phyloP scores from a whole-genome alignment of 768 basidiomycete species.

The Trametes gibbosa region DNA sequence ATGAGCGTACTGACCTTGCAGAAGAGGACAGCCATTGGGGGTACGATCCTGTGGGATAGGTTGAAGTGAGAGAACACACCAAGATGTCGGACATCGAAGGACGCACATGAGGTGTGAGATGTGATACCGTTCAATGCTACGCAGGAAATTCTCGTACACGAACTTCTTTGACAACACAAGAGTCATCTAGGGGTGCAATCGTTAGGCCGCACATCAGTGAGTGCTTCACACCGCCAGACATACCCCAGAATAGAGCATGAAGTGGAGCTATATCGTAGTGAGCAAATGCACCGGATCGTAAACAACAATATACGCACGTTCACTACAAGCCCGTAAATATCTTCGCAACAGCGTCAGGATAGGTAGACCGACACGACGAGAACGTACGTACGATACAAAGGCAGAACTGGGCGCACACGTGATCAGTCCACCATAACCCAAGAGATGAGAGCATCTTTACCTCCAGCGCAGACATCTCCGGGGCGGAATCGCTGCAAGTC shows the following conservation, averaged over 20 bases:
- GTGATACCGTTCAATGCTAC: slow-evolving; percentile 32
- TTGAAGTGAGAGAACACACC: no score
- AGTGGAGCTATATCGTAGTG: slow-evolving; percentile 25
- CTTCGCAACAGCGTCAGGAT: slow-evolving; percentile 29
- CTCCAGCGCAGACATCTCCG: slow-evolving; percentile 60
- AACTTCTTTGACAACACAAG: slow-evolving; percentile 35
- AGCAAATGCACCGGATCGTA: slow-evolving; percentile 17
- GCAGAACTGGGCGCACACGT: slow-evolving; percentile 23
- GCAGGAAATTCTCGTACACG: slow-evolving; percentile 30
- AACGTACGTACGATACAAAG: slow-evolving; percentile 28
- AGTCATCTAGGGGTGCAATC: slow-evolving; percentile 20
- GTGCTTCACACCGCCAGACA: no score
- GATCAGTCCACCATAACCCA: background rate
- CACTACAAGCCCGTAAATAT: slow-evolving; percentile 40
- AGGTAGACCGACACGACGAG: no score
- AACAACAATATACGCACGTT: slow-evolving; percentile 20
- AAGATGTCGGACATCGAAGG: background rate
- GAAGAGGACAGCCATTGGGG: slow-evolving; percentile 29
- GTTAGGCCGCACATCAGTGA: background rate
- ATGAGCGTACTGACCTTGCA: slow-evolving; percentile 24
- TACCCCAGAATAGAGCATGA: slow-evolving; percentile 20
- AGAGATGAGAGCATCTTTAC: slow-evolving; percentile 31
- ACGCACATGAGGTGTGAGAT: slow-evolving; percentile 34
- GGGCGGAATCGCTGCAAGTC: slow-evolving; percentile 42
- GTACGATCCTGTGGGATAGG: slow-evolving; percentile 24